Evolutionary conservation across 495 filamentous ascomycete genomes (phyloP).

Genomic region (Penicillium goetzii): DNA sequence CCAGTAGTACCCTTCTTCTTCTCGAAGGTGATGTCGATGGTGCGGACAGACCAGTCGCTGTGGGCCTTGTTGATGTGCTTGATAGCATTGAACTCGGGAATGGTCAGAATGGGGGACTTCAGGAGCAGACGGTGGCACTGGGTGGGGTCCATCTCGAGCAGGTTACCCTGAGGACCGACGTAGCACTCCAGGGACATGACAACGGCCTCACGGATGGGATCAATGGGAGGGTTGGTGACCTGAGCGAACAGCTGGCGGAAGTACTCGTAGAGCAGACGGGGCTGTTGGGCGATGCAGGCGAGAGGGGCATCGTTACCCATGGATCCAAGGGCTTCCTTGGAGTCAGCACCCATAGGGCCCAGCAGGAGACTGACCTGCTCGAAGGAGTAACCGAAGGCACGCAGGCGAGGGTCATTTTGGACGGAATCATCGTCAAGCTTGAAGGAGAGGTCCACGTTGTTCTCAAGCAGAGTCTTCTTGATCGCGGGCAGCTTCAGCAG

Average conservation of each 20-base stretch:
- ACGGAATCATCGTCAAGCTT: slow-evolving; percentile 72
- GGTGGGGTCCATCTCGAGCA: slow-evolving; percentile 89
- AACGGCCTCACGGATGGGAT: slow-evolving; percentile 96
- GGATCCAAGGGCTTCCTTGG: slow-evolving; percentile 98
- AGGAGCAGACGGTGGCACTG: slow-evolving; percentile 89
- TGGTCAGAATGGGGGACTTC: slow-evolving; percentile 87
- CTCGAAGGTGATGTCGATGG: slow-evolving; percentile 96
- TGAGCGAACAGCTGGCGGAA: slow-evolving; percentile 99
- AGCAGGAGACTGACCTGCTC: slow-evolving; percentile 95
- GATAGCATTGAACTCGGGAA: slow-evolving; percentile 89
- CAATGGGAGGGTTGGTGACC: slow-evolving; percentile 98
- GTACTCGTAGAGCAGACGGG: slow-evolving; percentile 94
- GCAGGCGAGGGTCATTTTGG: slow-evolving; percentile 83
- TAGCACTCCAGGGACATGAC: slow-evolving; percentile 99
- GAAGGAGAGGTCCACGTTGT: slow-evolving; percentile 64
- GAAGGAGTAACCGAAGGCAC: slow-evolving; percentile 93
- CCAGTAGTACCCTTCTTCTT: slow-evolving; percentile 83
- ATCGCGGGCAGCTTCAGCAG: slow-evolving; percentile 83
- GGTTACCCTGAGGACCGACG: slow-evolving; percentile 94
- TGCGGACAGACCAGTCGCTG: slow-evolving; percentile 85
- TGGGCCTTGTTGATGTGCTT: slow-evolving; percentile 76
- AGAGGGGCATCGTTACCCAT: slow-evolving; percentile 99
- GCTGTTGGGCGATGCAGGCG: slow-evolving; percentile 86
- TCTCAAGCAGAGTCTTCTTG: slow-evolving; percentile 58
- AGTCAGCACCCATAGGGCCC: slow-evolving; percentile 96